Evolutionary conservation across 2,329 filamentous ascomycete genomes (phyloP).

Genomic region (Grosmannia serpens): DNA sequence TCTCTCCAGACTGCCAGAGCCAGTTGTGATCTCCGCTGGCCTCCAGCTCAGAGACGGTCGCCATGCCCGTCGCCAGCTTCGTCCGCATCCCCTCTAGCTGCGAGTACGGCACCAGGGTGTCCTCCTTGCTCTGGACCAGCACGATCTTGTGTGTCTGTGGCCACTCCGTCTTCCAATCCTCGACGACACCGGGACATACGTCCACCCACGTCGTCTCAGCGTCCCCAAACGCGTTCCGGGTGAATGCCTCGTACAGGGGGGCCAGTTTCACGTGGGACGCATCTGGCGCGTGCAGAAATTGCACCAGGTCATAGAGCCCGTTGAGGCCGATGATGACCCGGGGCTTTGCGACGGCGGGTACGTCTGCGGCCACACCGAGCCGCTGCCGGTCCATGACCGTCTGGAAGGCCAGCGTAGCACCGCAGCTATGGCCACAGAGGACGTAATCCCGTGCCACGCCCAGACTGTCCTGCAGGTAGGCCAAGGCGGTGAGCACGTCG

Average conservation of each 20-base stretch:
- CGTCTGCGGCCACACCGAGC: slow-evolving; percentile 6
- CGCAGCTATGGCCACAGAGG: slow-evolving; percentile 50
- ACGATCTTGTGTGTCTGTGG: neutral
- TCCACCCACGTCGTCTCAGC: neutral
- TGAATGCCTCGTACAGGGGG: neutral
- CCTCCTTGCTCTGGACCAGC: neutral
- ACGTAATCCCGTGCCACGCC: slow-evolving; percentile 30
- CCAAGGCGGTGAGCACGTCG: slow-evolving; percentile 41
- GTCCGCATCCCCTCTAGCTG: neutral
- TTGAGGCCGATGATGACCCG: slow-evolving; percentile 45
- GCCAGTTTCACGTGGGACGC: neutral
- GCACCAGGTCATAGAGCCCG: slow-evolving; percentile 53
- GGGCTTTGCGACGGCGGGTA: slow-evolving; percentile 23
- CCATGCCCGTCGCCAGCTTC: neutral
- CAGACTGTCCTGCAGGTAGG: slow-evolving; percentile 34
- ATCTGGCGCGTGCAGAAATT: neutral
- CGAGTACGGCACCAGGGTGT: neutral
- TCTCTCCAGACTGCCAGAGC: neutral
- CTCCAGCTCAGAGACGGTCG: neutral
- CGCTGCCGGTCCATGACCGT: slow-evolving; percentile 32
- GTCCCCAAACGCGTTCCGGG: neutral
- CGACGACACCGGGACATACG: neutral
- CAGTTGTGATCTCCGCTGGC: neutral
- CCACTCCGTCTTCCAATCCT: neutral
- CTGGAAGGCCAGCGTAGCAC: slow-evolving; percentile 52